Evolutionary conservation across 352 stramenopile species (phyloP).

Genomic region (Saprolegnia diclina): DNA sequence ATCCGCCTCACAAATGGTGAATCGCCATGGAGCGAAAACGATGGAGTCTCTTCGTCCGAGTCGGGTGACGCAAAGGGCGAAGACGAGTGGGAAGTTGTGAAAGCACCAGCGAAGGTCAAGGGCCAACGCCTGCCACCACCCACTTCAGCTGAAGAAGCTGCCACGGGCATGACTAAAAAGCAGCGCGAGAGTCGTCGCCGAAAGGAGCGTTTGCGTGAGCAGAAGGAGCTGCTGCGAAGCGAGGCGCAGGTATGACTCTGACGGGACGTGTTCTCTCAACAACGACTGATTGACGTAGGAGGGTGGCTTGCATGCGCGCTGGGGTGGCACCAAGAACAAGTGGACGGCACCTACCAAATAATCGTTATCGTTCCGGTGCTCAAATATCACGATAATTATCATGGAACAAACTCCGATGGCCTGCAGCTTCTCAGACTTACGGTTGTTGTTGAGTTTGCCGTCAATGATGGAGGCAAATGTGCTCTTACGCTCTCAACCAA

Average conservation of each 20-base stretch:
- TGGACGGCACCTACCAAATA: not conserved
- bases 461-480: too few relatives aligned
- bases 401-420: too few relatives aligned
- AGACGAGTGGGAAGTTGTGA: slow-evolving; percentile 70
- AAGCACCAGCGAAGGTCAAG: slow-evolving; percentile 21
- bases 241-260: slow-evolving; percentile 41
- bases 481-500: too few relatives aligned
- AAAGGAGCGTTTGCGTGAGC: slow-evolving; percentile 68
- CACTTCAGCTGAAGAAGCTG: not conserved
- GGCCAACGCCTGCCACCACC: not conserved
- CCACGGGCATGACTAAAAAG: slow-evolving; percentile 54
- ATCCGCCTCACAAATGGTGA: slow-evolving; percentile 32
- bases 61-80: slow-evolving; percentile 39
- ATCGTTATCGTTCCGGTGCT: not conserved
- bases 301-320: slow-evolving; percentile 60
- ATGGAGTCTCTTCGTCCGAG: not conserved
- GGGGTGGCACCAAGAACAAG: slow-evolving; percentile 28
- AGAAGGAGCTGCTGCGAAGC: slow-evolving; percentile 61
- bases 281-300: slow-evolving; percentile 19
- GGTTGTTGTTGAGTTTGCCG: too few relatives aligned
- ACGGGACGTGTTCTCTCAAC: not conserved
- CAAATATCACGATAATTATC: too few relatives aligned
- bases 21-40: not conserved
- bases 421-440: too few relatives aligned
- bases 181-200: slow-evolving; percentile 74